Percentiles rank a stretch among this genome's conserved stretches.
Conservation (phyloP, 768 basidiomycete genomes). For the Hericium rajendrae region DNA sequence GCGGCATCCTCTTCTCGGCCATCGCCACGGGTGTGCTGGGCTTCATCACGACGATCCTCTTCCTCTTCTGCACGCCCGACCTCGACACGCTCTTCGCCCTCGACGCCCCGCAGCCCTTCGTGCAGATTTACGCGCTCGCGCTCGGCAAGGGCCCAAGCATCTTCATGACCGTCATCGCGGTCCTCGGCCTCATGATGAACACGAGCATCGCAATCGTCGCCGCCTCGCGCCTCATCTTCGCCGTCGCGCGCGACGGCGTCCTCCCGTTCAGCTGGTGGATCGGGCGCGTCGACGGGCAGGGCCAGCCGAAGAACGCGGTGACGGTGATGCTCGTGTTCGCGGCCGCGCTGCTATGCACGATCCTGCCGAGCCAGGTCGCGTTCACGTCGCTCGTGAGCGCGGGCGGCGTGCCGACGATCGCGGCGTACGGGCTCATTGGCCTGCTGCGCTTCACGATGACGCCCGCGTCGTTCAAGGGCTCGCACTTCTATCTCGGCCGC, state of each 20-base stretch:
- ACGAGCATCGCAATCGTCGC: constrained; percentile 85
- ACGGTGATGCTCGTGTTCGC: constrained; percentile 79
- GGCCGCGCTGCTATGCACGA: constrained; percentile 69
- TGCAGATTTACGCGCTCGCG: constrained; percentile 77
- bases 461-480: constrained; percentile 59
- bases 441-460: constrained; percentile 68
- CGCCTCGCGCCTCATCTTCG: constrained; percentile 79
- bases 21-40: constrained; percentile 74
- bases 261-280: constrained; percentile 80
- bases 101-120: constrained; percentile 84
- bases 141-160: constrained; percentile 70
- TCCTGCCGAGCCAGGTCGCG: constrained; percentile 81
- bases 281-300: constrained; percentile 53
- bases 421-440: constrained; percentile 78
- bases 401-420: constrained; percentile 76
- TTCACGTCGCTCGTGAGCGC: constrained; percentile 86
- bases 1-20: constrained; percentile 73
- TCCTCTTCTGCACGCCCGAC: constrained; percentile 79
- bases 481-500: constrained; percentile 61
- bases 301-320: constrained; percentile 77
- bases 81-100: constrained; percentile 67
- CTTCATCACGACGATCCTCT: constrained; percentile 68
- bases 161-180: constrained; percentile 83
- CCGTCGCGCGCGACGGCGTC: constrained; percentile 86
- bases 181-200: constrained; percentile 82